Percentiles rank a stretch among this genome's conserved stretches.
phyloP scores from a whole-genome alignment of 805 yeast genomes.

The Ascoidea rubescens region DNA sequence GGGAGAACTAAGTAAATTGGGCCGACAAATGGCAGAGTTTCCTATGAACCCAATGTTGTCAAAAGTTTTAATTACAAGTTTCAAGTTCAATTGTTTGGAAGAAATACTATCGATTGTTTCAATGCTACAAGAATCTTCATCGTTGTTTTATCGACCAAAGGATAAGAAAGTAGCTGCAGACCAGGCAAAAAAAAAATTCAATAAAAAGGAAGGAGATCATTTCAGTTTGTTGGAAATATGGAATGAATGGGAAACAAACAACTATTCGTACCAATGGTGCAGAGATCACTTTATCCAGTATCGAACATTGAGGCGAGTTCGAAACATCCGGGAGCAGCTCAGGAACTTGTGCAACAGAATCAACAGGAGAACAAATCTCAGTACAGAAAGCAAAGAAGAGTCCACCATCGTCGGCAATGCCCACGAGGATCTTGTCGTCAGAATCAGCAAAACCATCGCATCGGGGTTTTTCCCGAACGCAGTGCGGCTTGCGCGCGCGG shows the following conservation, averaged over 20 bases:
- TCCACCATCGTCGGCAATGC: slow-evolving; percentile 11
- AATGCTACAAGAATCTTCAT: slow-evolving; percentile 69
- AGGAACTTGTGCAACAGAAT: slow-evolving; percentile 41
- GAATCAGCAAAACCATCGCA: slow-evolving; percentile 40
- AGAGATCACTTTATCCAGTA: slow-evolving; percentile 70
- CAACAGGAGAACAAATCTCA: slow-evolving; percentile 24
- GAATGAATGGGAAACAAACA: slow-evolving; percentile 60
- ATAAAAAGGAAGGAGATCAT: slow-evolving; percentile 59
- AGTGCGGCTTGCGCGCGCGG: slow-evolving; percentile 42
- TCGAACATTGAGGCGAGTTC: slow-evolving; percentile 52
- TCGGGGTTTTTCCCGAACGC: slow-evolving; percentile 61
- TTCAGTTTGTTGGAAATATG: slow-evolving; percentile 60
- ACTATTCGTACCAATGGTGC: slow-evolving; percentile 71
- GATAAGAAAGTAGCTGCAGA: slow-evolving; percentile 57
- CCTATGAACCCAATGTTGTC: slow-evolving; percentile 89
- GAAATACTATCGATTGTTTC: slow-evolving; percentile 67
- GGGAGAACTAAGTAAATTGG: slow-evolving; percentile 67
- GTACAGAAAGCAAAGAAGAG: slow-evolving; percentile 16
- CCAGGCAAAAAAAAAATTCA: slow-evolving; percentile 24
- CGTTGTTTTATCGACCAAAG: slow-evolving; percentile 57
- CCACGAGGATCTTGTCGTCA: slow-evolving; percentile 12
- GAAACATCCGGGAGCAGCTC: slow-evolving; percentile 61
- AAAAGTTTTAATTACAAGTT: slow-evolving; percentile 55
- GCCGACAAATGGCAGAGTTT: slow-evolving; percentile 78
- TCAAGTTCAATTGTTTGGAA: slow-evolving; percentile 41